Conservation (phyloP, 345 rosid genomes). For the Moricandia moricandioides region DNA sequence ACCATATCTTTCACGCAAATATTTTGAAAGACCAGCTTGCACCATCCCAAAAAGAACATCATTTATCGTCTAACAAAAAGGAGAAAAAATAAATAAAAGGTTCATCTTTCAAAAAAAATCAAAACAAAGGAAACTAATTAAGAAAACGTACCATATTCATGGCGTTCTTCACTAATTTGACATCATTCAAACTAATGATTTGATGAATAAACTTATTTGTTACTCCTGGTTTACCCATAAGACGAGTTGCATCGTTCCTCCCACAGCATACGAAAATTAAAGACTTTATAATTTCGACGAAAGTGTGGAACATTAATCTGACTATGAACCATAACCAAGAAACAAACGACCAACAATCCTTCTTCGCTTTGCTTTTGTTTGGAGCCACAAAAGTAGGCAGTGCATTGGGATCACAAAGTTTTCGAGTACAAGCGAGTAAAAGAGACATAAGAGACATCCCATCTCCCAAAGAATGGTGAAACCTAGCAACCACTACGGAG, state of each 20-base stretch:
- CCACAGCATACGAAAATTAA: slow-evolving; percentile 23
- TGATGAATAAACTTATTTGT: slow-evolving; percentile 37
- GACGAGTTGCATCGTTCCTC: slow-evolving; percentile 37
- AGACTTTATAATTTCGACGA: slow-evolving; percentile 41
- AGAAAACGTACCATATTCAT: slow-evolving; percentile 21
- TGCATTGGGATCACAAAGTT: slow-evolving; percentile 44
- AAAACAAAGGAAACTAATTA: no score
- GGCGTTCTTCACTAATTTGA: slow-evolving; percentile 30
- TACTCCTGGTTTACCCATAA: slow-evolving; percentile 35
- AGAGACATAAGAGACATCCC: no score
- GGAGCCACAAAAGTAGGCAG: slow-evolving; percentile 29
- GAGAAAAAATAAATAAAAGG: background rate
- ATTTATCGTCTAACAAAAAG: slow-evolving; percentile 29
- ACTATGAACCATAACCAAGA: slow-evolving; percentile 37
- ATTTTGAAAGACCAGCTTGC: slow-evolving; percentile 62
- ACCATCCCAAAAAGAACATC: slow-evolving; percentile 57
- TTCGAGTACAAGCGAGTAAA: no score
- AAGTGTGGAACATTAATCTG: slow-evolving; percentile 44
- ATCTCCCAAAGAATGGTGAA: no score
- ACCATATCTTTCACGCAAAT: slow-evolving; percentile 50
- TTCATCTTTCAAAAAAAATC: no score
- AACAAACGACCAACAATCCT: slow-evolving; percentile 12
- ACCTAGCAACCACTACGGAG: no score
- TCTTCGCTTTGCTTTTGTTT: background rate
- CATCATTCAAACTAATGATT: slow-evolving; percentile 47